A percentile compares a stretch with the other conserved stretches of the same genome.
These are phyloP conservation scores for Phanerochaete carnosa DNA, from an alignment of 768 basidiomycete species.

Conservation along the genomic window DNA sequence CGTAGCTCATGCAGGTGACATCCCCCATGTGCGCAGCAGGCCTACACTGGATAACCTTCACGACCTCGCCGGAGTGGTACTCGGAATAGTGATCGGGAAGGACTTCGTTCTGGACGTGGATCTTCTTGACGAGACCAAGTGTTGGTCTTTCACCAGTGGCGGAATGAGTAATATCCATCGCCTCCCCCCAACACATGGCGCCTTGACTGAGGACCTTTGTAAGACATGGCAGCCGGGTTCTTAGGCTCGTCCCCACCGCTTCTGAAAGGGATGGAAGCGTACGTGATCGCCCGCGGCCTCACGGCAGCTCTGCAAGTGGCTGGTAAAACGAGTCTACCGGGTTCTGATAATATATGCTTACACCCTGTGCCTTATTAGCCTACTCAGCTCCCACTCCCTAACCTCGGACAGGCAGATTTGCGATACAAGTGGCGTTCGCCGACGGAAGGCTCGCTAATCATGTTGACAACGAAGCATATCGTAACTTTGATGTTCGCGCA, in stretches of 20 bases:
- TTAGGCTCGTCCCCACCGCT: no score
- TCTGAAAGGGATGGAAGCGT: no score
- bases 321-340: no score
- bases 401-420: conserved; percentile 49
- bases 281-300: no score
- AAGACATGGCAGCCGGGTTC: no score
- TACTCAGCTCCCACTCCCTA: conserved; percentile 61
- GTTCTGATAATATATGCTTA: conserved; percentile 27
- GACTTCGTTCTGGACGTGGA: conserved; percentile 41
- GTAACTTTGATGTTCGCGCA: conserved; percentile 60
- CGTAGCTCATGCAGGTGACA: conserved; percentile 45
- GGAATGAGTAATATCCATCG: conserved; percentile 32
- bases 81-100: conserved; percentile 44
- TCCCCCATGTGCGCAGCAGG: conserved; percentile 56
- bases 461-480: conserved; percentile 68
- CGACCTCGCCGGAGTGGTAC: conserved; percentile 35
- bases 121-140: conserved; percentile 35
- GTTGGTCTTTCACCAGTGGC: conserved; percentile 23
- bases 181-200: conserved; percentile 54
- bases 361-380: conserved; percentile 53
- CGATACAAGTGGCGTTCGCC: conserved; percentile 53
- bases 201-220: no score
- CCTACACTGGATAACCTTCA: conserved; percentile 39
- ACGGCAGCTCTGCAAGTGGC: no score
- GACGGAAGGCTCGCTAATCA: conserved; percentile 63